Conservation (phyloP, 2,329 filamentous ascomycete genomes). For the Zopfia rhizophila region DNA sequence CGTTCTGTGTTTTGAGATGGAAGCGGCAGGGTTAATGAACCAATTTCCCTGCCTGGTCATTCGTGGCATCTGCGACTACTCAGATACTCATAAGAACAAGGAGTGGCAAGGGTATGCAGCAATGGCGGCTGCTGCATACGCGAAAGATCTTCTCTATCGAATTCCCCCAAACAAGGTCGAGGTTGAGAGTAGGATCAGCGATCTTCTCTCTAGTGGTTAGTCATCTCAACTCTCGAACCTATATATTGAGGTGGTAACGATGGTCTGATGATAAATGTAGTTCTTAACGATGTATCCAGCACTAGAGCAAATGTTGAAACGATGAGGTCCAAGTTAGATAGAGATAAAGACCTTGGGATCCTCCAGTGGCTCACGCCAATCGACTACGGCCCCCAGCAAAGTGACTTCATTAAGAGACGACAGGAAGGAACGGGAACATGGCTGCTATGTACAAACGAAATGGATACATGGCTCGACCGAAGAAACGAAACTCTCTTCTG, state of each 20-base stretch:
- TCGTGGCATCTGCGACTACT: not conserved
- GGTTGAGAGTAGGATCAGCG: not conserved
- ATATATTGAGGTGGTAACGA: too few species aligned
- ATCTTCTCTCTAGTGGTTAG: not conserved
- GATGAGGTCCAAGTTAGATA: too few species aligned
- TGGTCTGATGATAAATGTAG: not conserved
- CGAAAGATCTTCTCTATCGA: not conserved
- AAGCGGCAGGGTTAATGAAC: too few species aligned
- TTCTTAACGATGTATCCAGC: not conserved
- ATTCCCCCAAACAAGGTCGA: not conserved
- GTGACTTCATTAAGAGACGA: constrained; percentile 14
- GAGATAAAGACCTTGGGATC: not conserved
- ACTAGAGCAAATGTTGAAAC: not conserved
- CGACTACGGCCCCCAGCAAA: constrained; percentile 30
- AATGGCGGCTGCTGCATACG: not conserved
- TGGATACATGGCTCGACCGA: not conserved
- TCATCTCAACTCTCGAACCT: too few species aligned
- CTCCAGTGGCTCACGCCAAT: constrained; percentile 56
- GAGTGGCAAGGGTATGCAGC: not conserved
- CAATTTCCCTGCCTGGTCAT: too few species aligned
- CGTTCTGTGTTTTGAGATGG: not conserved
- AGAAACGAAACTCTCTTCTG: constrained; percentile 54
- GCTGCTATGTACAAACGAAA: constrained; percentile 51
- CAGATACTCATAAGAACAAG: not conserved
- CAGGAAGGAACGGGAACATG: constrained; percentile 41